Conservation (phyloP, 2,329 filamentous ascomycete species). For the Calonectria pseudoturangicola region DNA sequence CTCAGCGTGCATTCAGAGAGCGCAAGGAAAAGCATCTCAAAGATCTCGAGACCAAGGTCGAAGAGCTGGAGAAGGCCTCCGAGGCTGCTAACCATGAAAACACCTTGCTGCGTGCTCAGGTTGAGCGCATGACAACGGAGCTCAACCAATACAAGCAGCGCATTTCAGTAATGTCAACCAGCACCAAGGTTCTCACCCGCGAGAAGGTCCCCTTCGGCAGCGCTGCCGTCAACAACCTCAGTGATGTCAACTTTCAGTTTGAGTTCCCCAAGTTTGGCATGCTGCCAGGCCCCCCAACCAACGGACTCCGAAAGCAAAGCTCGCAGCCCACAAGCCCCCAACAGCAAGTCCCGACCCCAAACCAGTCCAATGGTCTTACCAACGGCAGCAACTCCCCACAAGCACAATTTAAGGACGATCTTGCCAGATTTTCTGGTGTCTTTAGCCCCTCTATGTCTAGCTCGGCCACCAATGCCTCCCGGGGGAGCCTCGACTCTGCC, state of each 20-base stretch:
- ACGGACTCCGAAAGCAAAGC: conserved; percentile 51
- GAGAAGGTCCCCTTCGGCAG: conserved; percentile 65
- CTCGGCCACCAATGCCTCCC: conserved; percentile 67
- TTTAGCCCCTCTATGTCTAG: conserved; percentile 75
- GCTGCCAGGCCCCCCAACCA: conserved; percentile 71
- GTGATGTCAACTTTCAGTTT: conserved; percentile 91
- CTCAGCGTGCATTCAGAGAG: conserved; percentile 94
- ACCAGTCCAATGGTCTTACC: conserved; percentile 56
- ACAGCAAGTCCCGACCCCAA: conserved; percentile 50
- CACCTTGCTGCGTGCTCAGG: conserved; percentile 85
- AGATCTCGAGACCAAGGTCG: conserved; percentile 86
- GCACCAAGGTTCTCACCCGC: conserved; percentile 60
- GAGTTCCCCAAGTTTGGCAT: conserved; percentile 96
- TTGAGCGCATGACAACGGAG: conserved; percentile 90
- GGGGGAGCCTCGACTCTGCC: conserved; percentile 70
- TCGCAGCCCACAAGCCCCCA: conserved; percentile 60
- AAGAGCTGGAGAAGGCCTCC: conserved; percentile 87
- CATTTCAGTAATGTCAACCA: conserved; percentile 74
- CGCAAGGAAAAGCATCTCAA: conserved; percentile 95
- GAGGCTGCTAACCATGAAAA: conserved; percentile 92
- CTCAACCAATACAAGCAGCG: conserved; percentile 93
- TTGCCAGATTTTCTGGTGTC: conserved; percentile 73
- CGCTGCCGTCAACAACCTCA: conserved; percentile 74
- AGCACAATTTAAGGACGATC: conserved; percentile 66
- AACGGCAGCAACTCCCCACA: conserved; percentile 50